phyloP scores from a whole-genome alignment of 176 grass and related monocot species.

The Puccinellia tenuiflora region DNA sequence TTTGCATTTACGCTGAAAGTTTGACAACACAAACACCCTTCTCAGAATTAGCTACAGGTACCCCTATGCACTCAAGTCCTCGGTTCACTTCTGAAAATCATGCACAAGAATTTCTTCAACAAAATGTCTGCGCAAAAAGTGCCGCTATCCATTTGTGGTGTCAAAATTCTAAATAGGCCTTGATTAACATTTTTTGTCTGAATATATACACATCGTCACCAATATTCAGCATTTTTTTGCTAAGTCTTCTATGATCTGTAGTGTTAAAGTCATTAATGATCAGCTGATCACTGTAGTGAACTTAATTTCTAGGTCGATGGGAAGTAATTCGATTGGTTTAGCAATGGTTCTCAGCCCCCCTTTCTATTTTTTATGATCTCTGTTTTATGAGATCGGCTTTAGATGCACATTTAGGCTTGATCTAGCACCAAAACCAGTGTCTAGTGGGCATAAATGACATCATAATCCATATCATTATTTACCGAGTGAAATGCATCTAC shows the following conservation, averaged over 20 bases:
- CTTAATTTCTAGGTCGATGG: background rate
- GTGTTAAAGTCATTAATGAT: background rate
- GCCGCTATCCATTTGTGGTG: background rate
- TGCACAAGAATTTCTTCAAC: background rate
- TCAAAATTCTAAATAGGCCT: background rate
- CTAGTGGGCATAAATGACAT: background rate
- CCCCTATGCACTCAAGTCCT: background rate
- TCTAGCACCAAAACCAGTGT: background rate
- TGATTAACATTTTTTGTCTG: background rate
- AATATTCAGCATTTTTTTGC: background rate
- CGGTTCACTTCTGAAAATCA: background rate
- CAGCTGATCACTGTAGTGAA: background rate
- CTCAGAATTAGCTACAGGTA: conserved; percentile 6
- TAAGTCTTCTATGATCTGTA: background rate
- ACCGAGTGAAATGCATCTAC: too few relatives aligned
- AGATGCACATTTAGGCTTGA: background rate
- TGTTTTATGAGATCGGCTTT: background rate
- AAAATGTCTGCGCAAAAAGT: background rate
- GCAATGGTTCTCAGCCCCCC: background rate
- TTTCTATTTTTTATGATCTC: background rate
- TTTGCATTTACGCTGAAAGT: background rate
- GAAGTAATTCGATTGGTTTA: background rate
- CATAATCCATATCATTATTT: background rate
- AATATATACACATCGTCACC: background rate
- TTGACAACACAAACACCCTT: background rate